Base-by-base conservation (phyloP, 306 rosid species). In the Castanopsis chinensis region DNA sequence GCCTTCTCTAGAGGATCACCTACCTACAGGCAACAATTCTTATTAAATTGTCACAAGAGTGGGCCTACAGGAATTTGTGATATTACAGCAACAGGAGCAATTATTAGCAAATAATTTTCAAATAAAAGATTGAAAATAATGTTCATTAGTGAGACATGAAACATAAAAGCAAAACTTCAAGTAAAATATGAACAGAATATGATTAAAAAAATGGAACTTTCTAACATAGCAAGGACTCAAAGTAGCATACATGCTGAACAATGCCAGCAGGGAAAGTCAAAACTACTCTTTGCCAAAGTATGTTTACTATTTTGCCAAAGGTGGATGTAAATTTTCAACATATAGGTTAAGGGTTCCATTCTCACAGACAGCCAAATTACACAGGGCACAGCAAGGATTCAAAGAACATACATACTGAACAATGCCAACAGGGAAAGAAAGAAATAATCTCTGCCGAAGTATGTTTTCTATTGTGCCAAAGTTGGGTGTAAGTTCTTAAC, bases 1-100 rank as follows among this genome's bases (percentile, higher is more conserved):
- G 99, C 99, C 89, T 96, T 96, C 81, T 96, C 99, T 11, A 96
- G 97, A 87, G 99, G 99, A 96, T 96, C 99, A 10, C 99, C 99
- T 80, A 96, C 98, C 99, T 96, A 87, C 69, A 73, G 55, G 49
- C 78, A 82, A 80, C 74, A 68, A 37, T 68, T 35, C 72, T 68
- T 35, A n/a, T 67, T 35, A 67, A 33, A 17, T 30, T 19, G 28
- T 60, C 5, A 1, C 1, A 65, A 19, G 23, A 18, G 72, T 1
- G 72, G 25, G 7, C 25, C 51, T 67, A 4, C 73, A 72, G 65
- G 64, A 83, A 71, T 63, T 65, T 41, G 78, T 33, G 79, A 58
- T 14, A 54, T 63, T 19, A 53, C 33, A 60, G 72, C 27, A 81
- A 61, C 74, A 57, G 45, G 19, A n/a, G 35, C 49, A 61, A 30